Conservation (phyloP, 805 yeast species). For the Teunomyces lycoperdinae region DNA sequence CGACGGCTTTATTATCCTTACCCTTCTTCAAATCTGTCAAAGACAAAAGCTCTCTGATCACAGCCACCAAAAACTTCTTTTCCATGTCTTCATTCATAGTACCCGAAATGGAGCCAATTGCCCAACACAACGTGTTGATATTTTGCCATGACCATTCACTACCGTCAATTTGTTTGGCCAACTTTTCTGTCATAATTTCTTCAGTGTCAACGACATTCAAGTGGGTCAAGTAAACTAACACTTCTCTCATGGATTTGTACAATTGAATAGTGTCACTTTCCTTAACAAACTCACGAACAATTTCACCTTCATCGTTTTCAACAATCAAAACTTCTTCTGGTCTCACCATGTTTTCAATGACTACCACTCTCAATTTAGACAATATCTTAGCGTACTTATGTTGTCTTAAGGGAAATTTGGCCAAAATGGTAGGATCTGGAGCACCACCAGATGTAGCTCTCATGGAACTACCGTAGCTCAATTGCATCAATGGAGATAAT, state of each 20-base stretch:
- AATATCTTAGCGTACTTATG: slow-evolving; percentile 78
- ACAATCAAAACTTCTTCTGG: slow-evolving; percentile 98
- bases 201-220: slow-evolving; percentile 93
- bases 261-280: slow-evolving; percentile 96
- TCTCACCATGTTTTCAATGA: slow-evolving; percentile 95
- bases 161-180: slow-evolving; percentile 91
- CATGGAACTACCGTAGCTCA: slow-evolving; percentile 41
- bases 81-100: slow-evolving; percentile 98
- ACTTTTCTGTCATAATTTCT: slow-evolving; percentile 85
- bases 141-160: slow-evolving; percentile 99
- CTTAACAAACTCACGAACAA: slow-evolving; percentile 93
- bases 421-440: slow-evolving; percentile 74
- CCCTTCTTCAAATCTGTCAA: slow-evolving; percentile 96
- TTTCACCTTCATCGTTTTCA: slow-evolving; percentile 98
- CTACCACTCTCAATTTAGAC: slow-evolving; percentile 83
- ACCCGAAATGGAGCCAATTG: slow-evolving; percentile 97
- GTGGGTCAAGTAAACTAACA: slow-evolving; percentile 91
- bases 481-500: slow-evolving; percentile 72
- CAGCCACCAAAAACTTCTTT: slow-evolving; percentile 87
- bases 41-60: slow-evolving; percentile 86
- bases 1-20: slow-evolving; percentile 97
- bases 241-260: slow-evolving; percentile 94
- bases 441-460: slow-evolving; percentile 69
- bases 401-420: slow-evolving; percentile 79
- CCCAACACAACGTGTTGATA: slow-evolving; percentile 97